These are phyloP conservation scores for Colletotrichum acutatum DNA, from an alignment of 2,329 filamentous ascomycete species.

Conservation along the genomic window DNA sequence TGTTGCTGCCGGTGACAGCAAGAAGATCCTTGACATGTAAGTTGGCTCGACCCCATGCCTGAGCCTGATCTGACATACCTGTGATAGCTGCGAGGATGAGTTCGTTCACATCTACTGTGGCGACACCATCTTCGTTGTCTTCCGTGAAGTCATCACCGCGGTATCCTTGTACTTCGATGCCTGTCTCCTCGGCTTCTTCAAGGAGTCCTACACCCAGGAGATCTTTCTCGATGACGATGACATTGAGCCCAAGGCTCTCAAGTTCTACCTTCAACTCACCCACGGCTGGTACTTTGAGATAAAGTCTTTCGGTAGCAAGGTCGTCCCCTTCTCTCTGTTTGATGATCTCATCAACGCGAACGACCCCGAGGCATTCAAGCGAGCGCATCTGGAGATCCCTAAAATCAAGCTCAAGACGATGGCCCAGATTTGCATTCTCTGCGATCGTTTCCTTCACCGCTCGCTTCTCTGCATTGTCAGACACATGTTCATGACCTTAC, in stretches of 20 bases:
- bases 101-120: conserved; percentile 20
- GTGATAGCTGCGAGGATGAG: conserved; percentile 2
- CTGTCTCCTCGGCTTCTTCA: conserved; percentile 20
- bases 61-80: background rate
- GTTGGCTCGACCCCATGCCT: background rate
- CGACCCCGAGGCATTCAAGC: background rate
- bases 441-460: conserved; percentile 26
- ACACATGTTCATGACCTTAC: conserved; percentile 21
- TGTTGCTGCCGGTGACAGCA: background rate
- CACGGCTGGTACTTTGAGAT: conserved; percentile 33
- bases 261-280: conserved; percentile 19
- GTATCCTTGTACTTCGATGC: conserved; percentile 28
- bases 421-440: background rate
- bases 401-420: conserved; percentile 6
- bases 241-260: background rate
- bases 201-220: conserved; percentile 8
- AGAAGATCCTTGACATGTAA: background rate
- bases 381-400: conserved; percentile 1
- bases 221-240: conserved; percentile 20
- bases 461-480: conserved; percentile 23
- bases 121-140: conserved; percentile 16
- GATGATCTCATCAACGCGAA: background rate
- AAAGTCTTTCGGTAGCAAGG: conserved; percentile 16
- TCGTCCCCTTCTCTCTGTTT: conserved; percentile 3
- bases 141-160: conserved; percentile 16